These are phyloP conservation scores for Cladorrhinum sp. DNA, from an alignment of 2,329 filamentous ascomycete species.

Conservation along the genomic window DNA sequence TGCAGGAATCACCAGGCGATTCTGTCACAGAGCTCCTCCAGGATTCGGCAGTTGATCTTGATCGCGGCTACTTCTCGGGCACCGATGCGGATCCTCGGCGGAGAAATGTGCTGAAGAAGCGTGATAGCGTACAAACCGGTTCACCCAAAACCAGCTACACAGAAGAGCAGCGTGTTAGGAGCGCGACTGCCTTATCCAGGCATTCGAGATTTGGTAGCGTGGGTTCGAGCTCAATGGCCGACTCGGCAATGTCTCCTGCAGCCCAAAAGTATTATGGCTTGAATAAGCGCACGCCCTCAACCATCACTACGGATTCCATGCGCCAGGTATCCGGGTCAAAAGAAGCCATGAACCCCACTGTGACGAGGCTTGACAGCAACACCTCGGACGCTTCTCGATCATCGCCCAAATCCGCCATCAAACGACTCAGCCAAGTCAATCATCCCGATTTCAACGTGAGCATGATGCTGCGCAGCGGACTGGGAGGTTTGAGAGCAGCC, in stretches of 20 bases:
- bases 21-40: constrained; percentile 41
- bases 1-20: constrained; percentile 43
- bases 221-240: constrained; percentile 63
- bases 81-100: constrained; percentile 75
- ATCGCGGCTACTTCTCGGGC: constrained; percentile 91
- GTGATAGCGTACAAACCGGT: constrained; percentile 53
- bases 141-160: constrained; percentile 73
- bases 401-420: constrained; percentile 37
- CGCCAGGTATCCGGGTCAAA: constrained; percentile 52
- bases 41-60: constrained; percentile 60
- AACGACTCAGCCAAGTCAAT: constrained; percentile 46
- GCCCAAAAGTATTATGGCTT: constrained; percentile 68
- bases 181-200: constrained; percentile 61
- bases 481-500: constrained; percentile 78
- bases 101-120: constrained; percentile 78
- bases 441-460: constrained; percentile 56
- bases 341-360: constrained; percentile 53
- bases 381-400: constrained; percentile 34
- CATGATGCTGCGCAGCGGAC: constrained; percentile 48
- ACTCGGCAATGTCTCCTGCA: constrained; percentile 58
- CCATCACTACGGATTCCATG: constrained; percentile 53
- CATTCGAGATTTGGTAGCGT: constrained; percentile 78
- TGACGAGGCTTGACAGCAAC: constrained; percentile 58
- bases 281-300: constrained; percentile 56
- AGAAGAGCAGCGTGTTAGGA: constrained; percentile 68